phyloP scores from a whole-genome alignment of 805 yeast genomes.

The Candida manassasensis region DNA sequence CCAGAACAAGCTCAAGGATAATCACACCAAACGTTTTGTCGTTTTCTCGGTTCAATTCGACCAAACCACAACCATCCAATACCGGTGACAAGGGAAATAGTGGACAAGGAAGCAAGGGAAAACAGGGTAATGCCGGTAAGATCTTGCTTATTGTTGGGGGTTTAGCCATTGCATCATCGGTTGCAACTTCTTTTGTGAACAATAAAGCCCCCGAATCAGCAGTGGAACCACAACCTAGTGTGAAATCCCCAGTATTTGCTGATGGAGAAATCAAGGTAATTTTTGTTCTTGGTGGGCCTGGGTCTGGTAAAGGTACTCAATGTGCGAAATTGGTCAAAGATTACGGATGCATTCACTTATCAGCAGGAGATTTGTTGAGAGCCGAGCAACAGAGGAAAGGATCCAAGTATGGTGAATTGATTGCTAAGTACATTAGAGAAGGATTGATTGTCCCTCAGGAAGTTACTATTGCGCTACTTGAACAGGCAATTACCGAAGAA shows the following conservation, averaged over 20 bases:
- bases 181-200: constrained; percentile 38
- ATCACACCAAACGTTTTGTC: not conserved
- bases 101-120: constrained; percentile 7
- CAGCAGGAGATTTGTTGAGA: constrained; percentile 95
- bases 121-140: constrained; percentile 13
- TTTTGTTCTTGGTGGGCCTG: constrained; percentile 96
- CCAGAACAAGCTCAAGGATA: not conserved
- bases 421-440: constrained; percentile 76
- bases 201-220: constrained; percentile 42
- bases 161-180: constrained; percentile 50
- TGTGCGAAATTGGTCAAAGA: constrained; percentile 80
- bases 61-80: not conserved
- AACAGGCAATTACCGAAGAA: constrained; percentile 67
- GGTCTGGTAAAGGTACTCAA: constrained; percentile 97
- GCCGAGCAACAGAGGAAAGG: constrained; percentile 85
- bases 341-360: constrained; percentile 77
- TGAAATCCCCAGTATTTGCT: constrained; percentile 43
- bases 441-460: constrained; percentile 93
- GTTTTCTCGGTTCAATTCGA: constrained; percentile 3
- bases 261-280: constrained; percentile 70
- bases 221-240: constrained; percentile 32
- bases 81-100: not conserved
- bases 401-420: constrained; percentile 79
- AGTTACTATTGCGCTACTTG: constrained; percentile 77
- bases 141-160: constrained; percentile 31